Percentiles rank a stretch among this genome's conserved stretches.
Evolutionary conservation across 768 basidiomycete species (phyloP).

Genomic region (Daedaleopsis nitida): DNA sequence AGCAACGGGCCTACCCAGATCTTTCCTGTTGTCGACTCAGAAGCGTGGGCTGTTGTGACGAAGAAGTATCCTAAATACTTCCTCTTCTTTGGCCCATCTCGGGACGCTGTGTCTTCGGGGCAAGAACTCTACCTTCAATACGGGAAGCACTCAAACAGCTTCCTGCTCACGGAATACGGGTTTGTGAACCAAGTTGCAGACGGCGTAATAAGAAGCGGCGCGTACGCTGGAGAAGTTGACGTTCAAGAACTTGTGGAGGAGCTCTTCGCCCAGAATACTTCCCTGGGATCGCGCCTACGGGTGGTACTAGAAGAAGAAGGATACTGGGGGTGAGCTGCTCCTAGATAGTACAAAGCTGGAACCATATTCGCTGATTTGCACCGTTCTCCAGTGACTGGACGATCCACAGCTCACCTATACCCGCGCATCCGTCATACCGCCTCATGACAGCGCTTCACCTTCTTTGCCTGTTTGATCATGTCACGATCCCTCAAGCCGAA

Average conservation of each 20-base stretch:
- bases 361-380: neutral
- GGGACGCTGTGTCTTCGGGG: conserved; percentile 42
- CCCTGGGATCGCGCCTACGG: conserved; percentile 49
- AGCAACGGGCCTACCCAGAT: conserved; percentile 43
- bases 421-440: conserved; percentile 80
- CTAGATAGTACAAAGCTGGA: neutral
- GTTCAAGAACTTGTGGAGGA: conserved; percentile 55
- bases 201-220: conserved; percentile 30
- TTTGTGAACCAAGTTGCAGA: conserved; percentile 56
- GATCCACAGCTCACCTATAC: conserved; percentile 57
- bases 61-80: conserved; percentile 30
- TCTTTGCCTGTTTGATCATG: conserved; percentile 47
- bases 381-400: conserved; percentile 72
- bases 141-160: conserved; percentile 75
- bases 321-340: conserved; percentile 76
- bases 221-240: conserved; percentile 57
- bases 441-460: conserved; percentile 73
- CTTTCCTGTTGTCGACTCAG: conserved; percentile 38
- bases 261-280: conserved; percentile 44
- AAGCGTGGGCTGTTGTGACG: conserved; percentile 39
- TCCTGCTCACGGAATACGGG: conserved; percentile 88
- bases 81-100: conserved; percentile 43
- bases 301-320: conserved; percentile 57
- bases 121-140: conserved; percentile 81
- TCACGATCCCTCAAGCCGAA: neutral